Conservation (phyloP, 208 protist species). For the Kentomonas sorsogonicus region DNA sequence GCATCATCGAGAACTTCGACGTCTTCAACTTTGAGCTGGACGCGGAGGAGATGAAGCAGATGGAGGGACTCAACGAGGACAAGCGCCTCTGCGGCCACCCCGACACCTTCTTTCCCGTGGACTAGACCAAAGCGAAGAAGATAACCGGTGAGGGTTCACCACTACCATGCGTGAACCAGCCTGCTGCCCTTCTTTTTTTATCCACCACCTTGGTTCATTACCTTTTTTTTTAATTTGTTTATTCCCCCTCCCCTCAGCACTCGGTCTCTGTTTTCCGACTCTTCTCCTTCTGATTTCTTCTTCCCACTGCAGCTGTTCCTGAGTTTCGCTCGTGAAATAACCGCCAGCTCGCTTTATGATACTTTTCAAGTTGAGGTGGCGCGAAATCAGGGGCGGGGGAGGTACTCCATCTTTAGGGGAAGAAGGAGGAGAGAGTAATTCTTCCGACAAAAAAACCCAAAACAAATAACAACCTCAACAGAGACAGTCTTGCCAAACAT, state of each 20-base stretch:
- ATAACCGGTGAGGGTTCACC: neutral
- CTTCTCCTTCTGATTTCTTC: neutral
- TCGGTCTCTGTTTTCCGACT: neutral
- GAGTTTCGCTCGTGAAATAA: too few species aligned
- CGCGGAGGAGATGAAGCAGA: slow-evolving; percentile 50
- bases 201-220: neutral
- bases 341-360: too few species aligned
- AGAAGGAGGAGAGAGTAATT: too few species aligned
- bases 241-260: neutral
- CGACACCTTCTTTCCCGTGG: slow-evolving; percentile 47
- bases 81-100: slow-evolving; percentile 39
- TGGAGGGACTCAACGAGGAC: slow-evolving; percentile 45
- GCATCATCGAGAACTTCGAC: slow-evolving; percentile 87
- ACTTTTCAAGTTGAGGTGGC: too few species aligned
- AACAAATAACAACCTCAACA: too few species aligned
- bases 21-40: slow-evolving; percentile 85
- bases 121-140: slow-evolving; percentile 30
- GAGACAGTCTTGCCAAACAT: too few species aligned
- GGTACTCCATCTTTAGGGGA: too few species aligned
- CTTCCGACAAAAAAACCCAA: too few species aligned
- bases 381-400: too few species aligned
- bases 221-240: neutral
- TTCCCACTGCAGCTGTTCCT: too few species aligned
- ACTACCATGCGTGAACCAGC: neutral
- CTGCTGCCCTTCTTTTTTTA: slow-evolving; percentile 4